Percentiles rank a stretch among this genome's conserved stretches.
Conservation (phyloP, 495 filamentous ascomycete genomes). For the Neurospora sp. region DNA sequence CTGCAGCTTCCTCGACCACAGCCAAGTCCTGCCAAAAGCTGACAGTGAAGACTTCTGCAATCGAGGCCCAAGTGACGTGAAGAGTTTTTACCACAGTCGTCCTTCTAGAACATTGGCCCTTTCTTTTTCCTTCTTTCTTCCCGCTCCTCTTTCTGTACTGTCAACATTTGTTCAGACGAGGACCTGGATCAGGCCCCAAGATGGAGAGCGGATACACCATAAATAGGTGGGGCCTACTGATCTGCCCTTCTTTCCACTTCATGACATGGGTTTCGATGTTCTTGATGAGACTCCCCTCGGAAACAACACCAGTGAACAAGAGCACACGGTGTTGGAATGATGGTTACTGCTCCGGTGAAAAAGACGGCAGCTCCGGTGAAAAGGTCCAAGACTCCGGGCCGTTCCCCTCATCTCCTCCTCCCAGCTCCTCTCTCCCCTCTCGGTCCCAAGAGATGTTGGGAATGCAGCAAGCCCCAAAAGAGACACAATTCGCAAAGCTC, state of each 20-base stretch:
- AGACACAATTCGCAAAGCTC: background rate
- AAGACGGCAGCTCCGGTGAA: background rate
- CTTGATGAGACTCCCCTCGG: background rate
- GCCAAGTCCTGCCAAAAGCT: background rate
- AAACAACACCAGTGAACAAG: background rate
- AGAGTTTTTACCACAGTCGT: background rate
- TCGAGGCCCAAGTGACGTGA: slow-evolving; percentile 1
- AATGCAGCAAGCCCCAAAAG: background rate
- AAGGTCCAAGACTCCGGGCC: background rate
- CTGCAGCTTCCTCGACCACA: background rate
- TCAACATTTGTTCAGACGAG: background rate
- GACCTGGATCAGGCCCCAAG: background rate
- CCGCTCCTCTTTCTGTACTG: background rate
- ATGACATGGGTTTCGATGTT: background rate
- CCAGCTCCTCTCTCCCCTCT: background rate
- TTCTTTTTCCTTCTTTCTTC: background rate
- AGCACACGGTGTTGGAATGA: background rate
- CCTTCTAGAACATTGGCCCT: background rate
- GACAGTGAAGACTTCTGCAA: background rate
- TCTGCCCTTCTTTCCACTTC: background rate
- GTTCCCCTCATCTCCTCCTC: background rate
- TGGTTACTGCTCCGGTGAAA: background rate
- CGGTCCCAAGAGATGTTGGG: background rate
- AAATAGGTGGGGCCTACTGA: background rate
- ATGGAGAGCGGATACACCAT: background rate